Evolutionary conservation across 2,329 filamentous ascomycete genomes (phyloP).

Genomic region (Scedosporium boydii): DNA sequence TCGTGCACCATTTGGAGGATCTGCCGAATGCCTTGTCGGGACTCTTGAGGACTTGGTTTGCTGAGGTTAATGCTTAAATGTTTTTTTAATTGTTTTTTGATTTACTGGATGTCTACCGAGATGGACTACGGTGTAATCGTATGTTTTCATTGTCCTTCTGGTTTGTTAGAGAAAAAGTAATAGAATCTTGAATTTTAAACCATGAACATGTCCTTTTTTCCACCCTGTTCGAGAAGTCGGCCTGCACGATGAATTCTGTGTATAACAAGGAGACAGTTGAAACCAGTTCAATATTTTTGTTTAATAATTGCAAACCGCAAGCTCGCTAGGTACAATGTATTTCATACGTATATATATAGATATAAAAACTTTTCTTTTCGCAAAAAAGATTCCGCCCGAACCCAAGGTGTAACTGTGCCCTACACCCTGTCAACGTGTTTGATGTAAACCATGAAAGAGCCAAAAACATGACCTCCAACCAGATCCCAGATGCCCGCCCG

Average conservation of each 20-base stretch:
- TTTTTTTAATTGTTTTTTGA: neutral
- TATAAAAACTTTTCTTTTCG: neutral
- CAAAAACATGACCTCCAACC: neutral
- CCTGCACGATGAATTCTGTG: too few relatives aligned
- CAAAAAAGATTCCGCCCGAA: neutral
- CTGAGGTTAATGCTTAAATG: slow-evolving; percentile 46
- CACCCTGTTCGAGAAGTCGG: neutral
- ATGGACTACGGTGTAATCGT: neutral
- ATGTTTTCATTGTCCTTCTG: neutral
- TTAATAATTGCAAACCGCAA: too few relatives aligned
- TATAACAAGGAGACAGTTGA: too few relatives aligned
- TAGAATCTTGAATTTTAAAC: neutral
- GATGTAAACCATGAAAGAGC: neutral
- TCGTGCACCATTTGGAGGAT: slow-evolving; percentile 86
- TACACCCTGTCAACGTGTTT: neutral
- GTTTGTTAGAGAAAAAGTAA: too few relatives aligned
- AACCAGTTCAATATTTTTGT: too few relatives aligned
- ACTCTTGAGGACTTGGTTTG: slow-evolving; percentile 92
- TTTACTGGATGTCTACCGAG: neutral
- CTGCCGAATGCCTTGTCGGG: slow-evolving; percentile 81
- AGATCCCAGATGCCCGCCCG: neutral
- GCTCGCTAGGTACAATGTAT: neutral
- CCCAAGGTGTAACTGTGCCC: neutral
- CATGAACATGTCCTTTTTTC: neutral
- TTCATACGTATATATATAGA: neutral